Evolutionary conservation across 1,139 yeast genomes (phyloP), one percentile per base, ranked within the genome.

Genomic region (Lodderomyces jiufengensis): DNA sequence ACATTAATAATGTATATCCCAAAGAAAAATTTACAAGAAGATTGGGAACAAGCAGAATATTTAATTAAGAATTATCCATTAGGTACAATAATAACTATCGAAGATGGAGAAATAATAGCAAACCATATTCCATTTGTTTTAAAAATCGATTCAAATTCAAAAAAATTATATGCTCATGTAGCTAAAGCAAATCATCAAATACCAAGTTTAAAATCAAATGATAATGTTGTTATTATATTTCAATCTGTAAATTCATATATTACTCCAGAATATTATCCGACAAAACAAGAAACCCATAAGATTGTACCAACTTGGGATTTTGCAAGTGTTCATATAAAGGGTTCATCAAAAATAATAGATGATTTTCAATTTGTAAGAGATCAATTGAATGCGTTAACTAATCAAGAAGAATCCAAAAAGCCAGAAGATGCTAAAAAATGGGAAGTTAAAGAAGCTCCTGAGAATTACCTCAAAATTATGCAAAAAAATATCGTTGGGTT

Each of bases 261-360:
- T 24, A 61, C 81, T 7, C 86, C 88, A 3, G 58, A 70, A 11
- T 80, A 80, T 66, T 80, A 81, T 49, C 73, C 77, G 2, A 66
- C 70, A 2, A 80, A 81, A 56, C 61, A 67, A 44, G 69, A 67
- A 34, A 75, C 81, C 20, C 83, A 78, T 43, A 80, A 78, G 48
- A 72, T 67, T 27, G 88, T 80, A 8, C 86, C 87, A 9, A 81
- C 88, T 0, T 81, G 87, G 88, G 81, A 77, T 54, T 81, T 76
- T 58, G 79, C 77, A 2, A 59, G 77, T 4, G 80, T 76, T 26
- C 86, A 81, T 49, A 66, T 75, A 28, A 62, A 74, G 38, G 87
- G 87, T 3, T 67, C 55, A 29, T 70, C 83, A 8, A 61, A 44
- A 13, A 53, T 81, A 9, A 54, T 75, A 13, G 71, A 66, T 34